phyloP scores from a whole-genome alignment of 2,329 filamentous ascomycete genomes.

The Ophiosphaerella narmari region DNA sequence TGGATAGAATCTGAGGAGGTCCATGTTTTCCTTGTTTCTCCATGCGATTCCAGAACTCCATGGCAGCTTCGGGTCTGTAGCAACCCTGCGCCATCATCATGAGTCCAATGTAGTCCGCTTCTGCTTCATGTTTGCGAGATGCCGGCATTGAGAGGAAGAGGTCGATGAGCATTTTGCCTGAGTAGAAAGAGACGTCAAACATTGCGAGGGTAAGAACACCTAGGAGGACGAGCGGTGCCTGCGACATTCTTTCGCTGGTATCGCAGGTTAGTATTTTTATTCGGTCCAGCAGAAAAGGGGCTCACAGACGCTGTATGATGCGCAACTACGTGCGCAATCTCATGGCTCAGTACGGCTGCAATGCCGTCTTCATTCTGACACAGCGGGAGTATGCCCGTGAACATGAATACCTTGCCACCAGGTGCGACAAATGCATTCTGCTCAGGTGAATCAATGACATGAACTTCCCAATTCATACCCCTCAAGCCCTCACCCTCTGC shows the following conservation, averaged over 20 bases:
- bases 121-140: slow-evolving; percentile 71
- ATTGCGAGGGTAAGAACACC: slow-evolving; percentile 44
- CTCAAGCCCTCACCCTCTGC: slow-evolving; percentile 56
- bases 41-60: slow-evolving; percentile 68
- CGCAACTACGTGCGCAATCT: slow-evolving; percentile 72
- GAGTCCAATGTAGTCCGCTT: slow-evolving; percentile 80
- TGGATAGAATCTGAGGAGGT: slow-evolving; percentile 73
- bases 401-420: slow-evolving; percentile 79
- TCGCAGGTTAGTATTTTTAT: slow-evolving; percentile 1
- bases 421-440: slow-evolving; percentile 80
- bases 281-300: no score
- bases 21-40: slow-evolving; percentile 56
- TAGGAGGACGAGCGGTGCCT: slow-evolving; percentile 46
- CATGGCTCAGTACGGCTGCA: slow-evolving; percentile 77
- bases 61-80: slow-evolving; percentile 71
- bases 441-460: slow-evolving; percentile 71
- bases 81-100: slow-evolving; percentile 84
- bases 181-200: slow-evolving; percentile 49
- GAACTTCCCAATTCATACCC: slow-evolving; percentile 67
- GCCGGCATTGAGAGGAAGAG: slow-evolving; percentile 71
- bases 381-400: slow-evolving; percentile 71
- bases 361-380: slow-evolving; percentile 70
- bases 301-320: slow-evolving; percentile 39
- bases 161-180: slow-evolving; percentile 56
- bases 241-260: slow-evolving; percentile 61